Base-by-base conservation (phyloP, 805 yeast genomes). In the Metschnikowia cerradonensis region DNA sequence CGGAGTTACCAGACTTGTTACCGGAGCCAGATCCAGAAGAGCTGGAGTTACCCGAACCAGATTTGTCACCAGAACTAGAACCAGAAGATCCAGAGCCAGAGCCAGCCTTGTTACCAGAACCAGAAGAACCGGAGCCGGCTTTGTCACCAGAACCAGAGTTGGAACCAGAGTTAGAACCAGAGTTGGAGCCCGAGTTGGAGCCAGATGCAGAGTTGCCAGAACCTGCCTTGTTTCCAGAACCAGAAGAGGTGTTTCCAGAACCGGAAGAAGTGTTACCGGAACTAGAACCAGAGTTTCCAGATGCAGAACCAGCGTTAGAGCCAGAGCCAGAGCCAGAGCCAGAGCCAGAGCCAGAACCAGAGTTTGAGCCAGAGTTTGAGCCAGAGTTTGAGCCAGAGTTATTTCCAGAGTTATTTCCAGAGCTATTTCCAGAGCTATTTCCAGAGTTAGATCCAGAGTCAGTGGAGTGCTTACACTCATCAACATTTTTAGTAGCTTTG, bases 1-100 rank as follows among this genome's bases (percentile, higher is more conserved):
- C 26, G 26, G 26, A 23, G 26, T 23, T 23, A 23, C 26, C 26
- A n/a, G 36, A 6, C 10, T 33, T 33, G 10, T 23, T 8, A 17
- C 38, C 38, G 3, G 22, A 26, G 0, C 11, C 11, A 26, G 30
- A 26, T 0, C 11, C 30, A 10, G 30, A 26, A 17, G 19, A 15
- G 4, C 56, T 67, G 22, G 67, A 59, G 15, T 38, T 22, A 47
- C 71, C 77, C 41, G 80, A 47, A 14, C 52, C 45, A 43, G 56
- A 39, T 45, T 63, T 52, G 39, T 51, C 50, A 37, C 67, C 49
- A 23, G 30, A 20, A 13, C 26, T 8, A 7, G 30, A 26, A 32
- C 49, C 50, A 26, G 30, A 26, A 26, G 30, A 7, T 6, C 36
- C 36, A 6, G 26, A 23, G 2, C 26, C 26, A 6, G 30, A 26